Base-by-base conservation (phyloP, 2,329 filamentous ascomycete genomes). In the Arachnopeziza araneosa region DNA sequence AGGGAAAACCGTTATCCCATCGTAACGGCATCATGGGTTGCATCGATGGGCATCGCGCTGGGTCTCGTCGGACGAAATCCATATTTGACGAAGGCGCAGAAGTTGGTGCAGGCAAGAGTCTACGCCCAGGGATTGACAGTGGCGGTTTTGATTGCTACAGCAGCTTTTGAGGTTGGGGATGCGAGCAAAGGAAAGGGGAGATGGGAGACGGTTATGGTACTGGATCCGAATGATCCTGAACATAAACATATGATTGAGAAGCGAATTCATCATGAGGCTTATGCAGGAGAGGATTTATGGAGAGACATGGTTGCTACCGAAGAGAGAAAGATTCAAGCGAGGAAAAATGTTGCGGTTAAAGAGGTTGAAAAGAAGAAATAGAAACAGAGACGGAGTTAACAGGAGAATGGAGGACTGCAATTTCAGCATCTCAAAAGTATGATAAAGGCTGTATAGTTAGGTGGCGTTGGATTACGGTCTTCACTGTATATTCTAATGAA, bases 231-330 rank as follows among this genome's bases (percentile, higher is more conserved):
- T 66, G 91, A 96, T 73, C 91, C 90, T 1, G 85, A 88, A 76
- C 90, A 93, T 76, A 89, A 91, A 82, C 81, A 89, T 69, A 73
- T 92, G 67, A 90, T 96, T 67, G 90, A 96, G 83, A 93, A 93
- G 85, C 86, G 80, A 77, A 83, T 95, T 58, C 90, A 96, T 74
- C 90, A 92, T 77, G 91, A 96, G 79, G 82, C 90, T 64, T 95
- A 96, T 74, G 83, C 87, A 72, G 90, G 91, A 52, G 90, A 96
- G 78, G 93, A 98, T 75, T 82, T 97, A 70, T 99, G 95, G 95
- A 95, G 85, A 80, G 88, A 93, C 69, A 93, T 93, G 89, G 88
- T 93, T 55, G 89, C 84, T 62, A 86, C 90, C 22, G 90, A 93
- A 78, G 90, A 93, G 78, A 80, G 81, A 63, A 75, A 79, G 56